Evolutionary conservation across 2,329 filamentous ascomycete species (phyloP), one percentile per base, ranked within the genome.

Genomic region (Huntiella omanensis): DNA sequence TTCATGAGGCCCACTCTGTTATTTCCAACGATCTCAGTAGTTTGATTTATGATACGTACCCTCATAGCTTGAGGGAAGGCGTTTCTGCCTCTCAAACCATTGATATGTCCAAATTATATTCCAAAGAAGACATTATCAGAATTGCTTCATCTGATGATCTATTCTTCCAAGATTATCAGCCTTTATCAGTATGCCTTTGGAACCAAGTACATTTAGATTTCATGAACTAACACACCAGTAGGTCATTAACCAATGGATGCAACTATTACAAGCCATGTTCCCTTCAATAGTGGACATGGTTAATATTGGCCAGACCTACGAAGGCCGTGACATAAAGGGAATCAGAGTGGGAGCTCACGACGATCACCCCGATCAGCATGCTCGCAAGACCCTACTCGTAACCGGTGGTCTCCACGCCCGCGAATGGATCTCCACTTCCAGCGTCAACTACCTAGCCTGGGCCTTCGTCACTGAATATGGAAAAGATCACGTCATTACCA

Each of bases 381-480:
- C 66, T 4, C 75, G 83, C 43, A 84, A 84, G 59, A 88, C 83
- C 0, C 75, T 94, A 48, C 66, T 94, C 43, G 67, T 98, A 15
- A 78, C 78, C 3, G 91, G 85, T 46, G 88, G 88, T 42, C 70
- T 83, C n/a, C 91, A 96, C 60, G 88, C 87, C 3, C 75, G 91
- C 34, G 91, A 98, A 66, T 98, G 91, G 91, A 93, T 98, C 53
- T 84, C 85, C 40, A 86, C 81, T 1, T 91, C 80, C 55, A 93
- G 86, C 0, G 84, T 92, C 45, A 92, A 81, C 55, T 96, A 93
- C 55, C 66, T 94, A 28, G 85, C 88, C 7, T 94, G 91, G 73
- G 83, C 76, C 12, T 70, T 96, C 41, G 83, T 94, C 55, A 87
- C 82, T 1, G 74, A 77, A 4, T 92, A 88, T 59, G 83, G 82